Base-by-base conservation (phyloP, 2,329 filamentous ascomycete genomes). In the Xylaria arbuscula region DNA sequence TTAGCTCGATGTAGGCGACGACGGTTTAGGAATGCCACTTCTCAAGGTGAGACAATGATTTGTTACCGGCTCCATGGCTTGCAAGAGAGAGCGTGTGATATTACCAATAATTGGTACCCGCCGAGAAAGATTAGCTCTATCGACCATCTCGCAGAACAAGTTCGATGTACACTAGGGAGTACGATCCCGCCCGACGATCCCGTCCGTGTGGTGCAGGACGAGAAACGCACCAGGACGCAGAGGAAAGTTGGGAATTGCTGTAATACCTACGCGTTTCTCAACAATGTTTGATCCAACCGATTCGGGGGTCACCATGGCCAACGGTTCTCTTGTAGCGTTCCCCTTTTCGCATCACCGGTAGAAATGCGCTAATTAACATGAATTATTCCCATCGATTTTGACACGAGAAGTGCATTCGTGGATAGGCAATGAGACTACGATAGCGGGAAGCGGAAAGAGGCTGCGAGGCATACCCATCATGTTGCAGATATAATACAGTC, bases 361-460 rank as follows among this genome's bases (percentile, higher is more conserved):
- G 56, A 48, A 54, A 24, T 66, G 42, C 56, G 60, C 38, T 32
- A 19, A 13, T 40, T 22, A 32, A 51, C 24, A 36, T 28, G 61
- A 53, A 57, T 36, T n/a, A 45, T 45, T 17, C 40, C 40, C 1
- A 53, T 47, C 24, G 47, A 9, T 19, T 22, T 42, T 34, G 55
- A 36, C 48, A 60, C 22, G 19, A 55, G 3, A 40, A 17, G 38
- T 36, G 19, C 17, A 36, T 24, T 40, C 34, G 13, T 56, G 15
- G 28, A 45, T 50, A 42, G 48, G 51, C 50, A 62, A 64, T 28
- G 47, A 42, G 32, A 24, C 40, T 40, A 65, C 19, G 42, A 62
- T 59, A 38, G 15, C 34, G 58, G 32, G 59, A 54, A 51, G 54
- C 54, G 63, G 63, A 62, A 66, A 59, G 57, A 68, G 62, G 58